Conservation (phyloP, 31 red algal genomes). For the Odonthalia washingtoniensis region DNA sequence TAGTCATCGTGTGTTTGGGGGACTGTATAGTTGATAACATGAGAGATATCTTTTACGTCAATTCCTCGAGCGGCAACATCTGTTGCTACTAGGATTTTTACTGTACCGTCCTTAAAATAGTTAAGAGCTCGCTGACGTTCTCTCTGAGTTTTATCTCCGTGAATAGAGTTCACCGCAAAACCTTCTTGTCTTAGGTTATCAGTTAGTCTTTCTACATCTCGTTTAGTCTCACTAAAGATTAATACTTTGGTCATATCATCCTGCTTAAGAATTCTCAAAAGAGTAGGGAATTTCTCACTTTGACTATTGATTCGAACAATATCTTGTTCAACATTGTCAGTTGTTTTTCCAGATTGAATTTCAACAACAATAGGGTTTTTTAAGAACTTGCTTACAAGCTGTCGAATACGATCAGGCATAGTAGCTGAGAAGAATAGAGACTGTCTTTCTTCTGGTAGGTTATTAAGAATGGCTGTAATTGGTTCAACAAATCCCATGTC, state of each 20-base stretch:
- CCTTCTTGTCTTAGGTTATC: constrained; percentile 85
- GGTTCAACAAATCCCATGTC: constrained; percentile 58
- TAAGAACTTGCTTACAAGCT: constrained; percentile 89
- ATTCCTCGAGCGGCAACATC: constrained; percentile 98
- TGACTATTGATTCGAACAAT: constrained; percentile 93
- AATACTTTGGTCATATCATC: constrained; percentile 85
- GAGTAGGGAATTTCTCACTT: constrained; percentile 90
- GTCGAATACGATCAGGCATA: constrained; percentile 94
- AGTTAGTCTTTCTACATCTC: constrained; percentile 85
- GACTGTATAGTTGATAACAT: constrained; percentile 98
- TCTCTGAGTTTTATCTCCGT: constrained; percentile 94
- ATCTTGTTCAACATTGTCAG: constrained; percentile 93
- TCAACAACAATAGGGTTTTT: constrained; percentile 86
- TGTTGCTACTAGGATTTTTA: constrained; percentile 88
- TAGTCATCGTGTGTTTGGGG: constrained; percentile 95
- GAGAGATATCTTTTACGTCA: constrained; percentile 92
- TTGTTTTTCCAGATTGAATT: constrained; percentile 92
- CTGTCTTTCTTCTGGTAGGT: constrained; percentile 74
- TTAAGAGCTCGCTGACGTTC: constrained; percentile 84
- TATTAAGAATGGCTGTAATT: constrained; percentile 57
- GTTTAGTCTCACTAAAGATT: constrained; percentile 98
- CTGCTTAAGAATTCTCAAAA: constrained; percentile 80
- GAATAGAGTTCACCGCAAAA: constrained; percentile 85
- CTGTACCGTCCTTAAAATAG: constrained; percentile 91
- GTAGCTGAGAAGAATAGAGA: constrained; percentile 98